A percentile compares a stretch with the other conserved stretches of the same genome.
phyloP scores from a whole-genome alignment of 2,329 filamentous ascomycete genomes.

The Aspergillus proliferans region DNA sequence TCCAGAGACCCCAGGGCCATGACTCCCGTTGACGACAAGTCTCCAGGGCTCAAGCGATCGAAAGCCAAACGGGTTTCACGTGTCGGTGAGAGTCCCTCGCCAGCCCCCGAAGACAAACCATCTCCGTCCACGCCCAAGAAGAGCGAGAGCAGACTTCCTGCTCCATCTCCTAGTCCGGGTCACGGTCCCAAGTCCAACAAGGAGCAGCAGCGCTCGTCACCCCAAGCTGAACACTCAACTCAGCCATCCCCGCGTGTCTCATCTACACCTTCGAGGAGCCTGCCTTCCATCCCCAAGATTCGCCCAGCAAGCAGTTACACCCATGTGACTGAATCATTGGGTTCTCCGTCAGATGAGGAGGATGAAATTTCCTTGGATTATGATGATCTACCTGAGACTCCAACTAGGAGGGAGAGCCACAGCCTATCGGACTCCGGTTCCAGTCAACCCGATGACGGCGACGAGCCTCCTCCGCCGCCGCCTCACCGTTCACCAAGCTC shows the following conservation, averaged over 20 bases:
- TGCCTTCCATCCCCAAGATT: conserved; percentile 40
- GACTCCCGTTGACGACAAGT: conserved; percentile 22
- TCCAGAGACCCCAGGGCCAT: conserved; percentile 21
- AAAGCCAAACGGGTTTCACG: conserved; percentile 38
- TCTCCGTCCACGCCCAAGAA: conserved; percentile 7
- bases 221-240: conserved; percentile 21
- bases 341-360: conserved; percentile 20
- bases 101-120: conserved; percentile 16
- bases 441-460: conserved; percentile 20
- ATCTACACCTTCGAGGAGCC: conserved; percentile 41
- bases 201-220: conserved; percentile 9
- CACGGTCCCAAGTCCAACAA: conserved; percentile 12
- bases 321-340: conserved; percentile 20
- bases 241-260: conserved; percentile 36
- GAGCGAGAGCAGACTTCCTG: conserved; percentile 3
- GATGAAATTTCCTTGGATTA: conserved; percentile 20
- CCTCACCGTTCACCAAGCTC: conserved; percentile 50
- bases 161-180: neutral
- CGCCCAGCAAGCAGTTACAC: conserved; percentile 33
- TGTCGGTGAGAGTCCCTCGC: conserved; percentile 27
- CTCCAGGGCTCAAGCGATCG: conserved; percentile 32
- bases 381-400: conserved; percentile 16
- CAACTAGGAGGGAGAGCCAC: conserved; percentile 19
- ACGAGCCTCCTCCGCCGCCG: conserved; percentile 38
- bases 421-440: conserved; percentile 22